Conservation (phyloP, 129 eudicot genomes). For the Logfia minima region DNA sequence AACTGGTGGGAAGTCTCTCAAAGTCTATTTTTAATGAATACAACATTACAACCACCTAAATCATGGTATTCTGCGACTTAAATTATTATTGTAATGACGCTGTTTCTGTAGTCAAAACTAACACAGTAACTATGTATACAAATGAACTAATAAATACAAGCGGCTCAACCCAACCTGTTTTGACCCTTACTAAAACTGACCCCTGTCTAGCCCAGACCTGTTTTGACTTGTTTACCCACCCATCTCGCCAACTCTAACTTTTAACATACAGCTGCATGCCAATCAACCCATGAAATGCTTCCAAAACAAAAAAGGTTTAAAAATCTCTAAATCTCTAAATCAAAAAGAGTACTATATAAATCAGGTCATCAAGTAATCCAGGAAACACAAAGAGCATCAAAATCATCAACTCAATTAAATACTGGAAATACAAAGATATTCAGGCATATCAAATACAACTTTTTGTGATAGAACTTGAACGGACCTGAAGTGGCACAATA, state of each 20-base stretch:
- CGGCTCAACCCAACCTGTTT: background rate
- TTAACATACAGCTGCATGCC: background rate
- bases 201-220: no score
- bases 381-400: background rate
- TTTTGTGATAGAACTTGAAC: constrained; percentile 10
- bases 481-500: constrained; percentile 82
- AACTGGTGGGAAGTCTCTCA: background rate
- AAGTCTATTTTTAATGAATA: background rate
- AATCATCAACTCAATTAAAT: background rate
- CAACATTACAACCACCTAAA: background rate
- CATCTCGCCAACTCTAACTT: background rate
- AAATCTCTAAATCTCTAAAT: background rate
- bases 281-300: background rate
- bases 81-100: background rate
- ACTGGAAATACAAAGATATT: background rate
- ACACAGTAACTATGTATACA: no score
- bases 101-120: background rate
- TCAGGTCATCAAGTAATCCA: background rate
- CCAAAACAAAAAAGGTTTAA: background rate
- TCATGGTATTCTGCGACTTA: background rate
- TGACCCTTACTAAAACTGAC: background rate
- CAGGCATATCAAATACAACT: constrained; percentile 13
- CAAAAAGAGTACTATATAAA: background rate
- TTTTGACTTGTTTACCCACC: background rate
- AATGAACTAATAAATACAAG: background rate